Evolutionary conservation across 2,329 filamentous ascomycete species (phyloP).

Genomic region (Tolypocladium pustulatum): DNA sequence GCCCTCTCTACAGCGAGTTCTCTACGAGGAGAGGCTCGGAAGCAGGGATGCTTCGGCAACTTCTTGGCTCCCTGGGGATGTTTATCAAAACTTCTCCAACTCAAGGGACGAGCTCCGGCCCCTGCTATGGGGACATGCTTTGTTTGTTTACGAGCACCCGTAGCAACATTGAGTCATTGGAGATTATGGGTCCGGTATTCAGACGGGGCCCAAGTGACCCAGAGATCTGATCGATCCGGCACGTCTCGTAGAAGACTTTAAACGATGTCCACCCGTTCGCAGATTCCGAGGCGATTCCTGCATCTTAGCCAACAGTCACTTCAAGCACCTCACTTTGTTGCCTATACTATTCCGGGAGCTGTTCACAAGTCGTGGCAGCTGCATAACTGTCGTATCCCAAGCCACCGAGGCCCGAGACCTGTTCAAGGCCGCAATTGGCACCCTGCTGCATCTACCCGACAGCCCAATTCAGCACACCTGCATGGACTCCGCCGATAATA

Average conservation of each 20-base stretch:
- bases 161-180: background rate
- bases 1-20: constrained; percentile 4
- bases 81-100: background rate
- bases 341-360: background rate
- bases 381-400: constrained; percentile 4
- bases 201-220: background rate
- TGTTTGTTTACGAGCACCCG: background rate
- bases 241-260: constrained; percentile 16
- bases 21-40: background rate
- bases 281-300: constrained; percentile 19
- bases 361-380: constrained; percentile 5
- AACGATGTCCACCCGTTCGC: constrained; percentile 20
- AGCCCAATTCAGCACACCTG: constrained; percentile 20
- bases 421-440: constrained; percentile 3
- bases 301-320: constrained; percentile 15
- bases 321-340: background rate
- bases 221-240: constrained; percentile 5
- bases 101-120: background rate
- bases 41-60: background rate
- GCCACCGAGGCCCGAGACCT: constrained; percentile 8
- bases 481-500: constrained; percentile 21
- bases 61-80: background rate
- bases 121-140: background rate
- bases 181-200: background rate
- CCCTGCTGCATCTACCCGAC: constrained; percentile 21